A percentile compares a stretch with the other conserved stretches of the same genome.
These are phyloP conservation scores for Puccinia polysora DNA, from an alignment of 1,284 basidiomycete genomes.

Conservation along the genomic window DNA sequence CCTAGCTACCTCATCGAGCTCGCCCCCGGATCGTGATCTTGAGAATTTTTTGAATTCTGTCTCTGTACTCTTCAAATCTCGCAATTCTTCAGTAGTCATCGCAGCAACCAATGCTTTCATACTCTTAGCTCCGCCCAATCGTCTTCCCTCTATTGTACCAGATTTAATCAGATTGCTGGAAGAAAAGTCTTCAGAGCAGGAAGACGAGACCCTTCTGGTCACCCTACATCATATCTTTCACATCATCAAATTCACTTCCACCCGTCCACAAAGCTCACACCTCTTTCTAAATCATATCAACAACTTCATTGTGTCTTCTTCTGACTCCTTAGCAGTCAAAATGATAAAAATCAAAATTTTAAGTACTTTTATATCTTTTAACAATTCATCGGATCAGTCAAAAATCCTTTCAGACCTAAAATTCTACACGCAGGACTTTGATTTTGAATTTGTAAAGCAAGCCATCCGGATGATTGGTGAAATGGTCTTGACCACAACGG, in stretches of 20 bases:
- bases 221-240: conserved; percentile 65
- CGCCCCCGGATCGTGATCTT: conserved; percentile 64
- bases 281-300: conserved; percentile 26
- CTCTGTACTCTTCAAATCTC: conserved; percentile 72
- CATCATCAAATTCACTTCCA: conserved; percentile 60
- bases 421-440: conserved; percentile 29
- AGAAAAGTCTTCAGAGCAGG: conserved; percentile 59
- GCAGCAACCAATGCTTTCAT: conserved; percentile 55
- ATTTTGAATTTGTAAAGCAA: conserved; percentile 35
- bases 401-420: conserved; percentile 29
- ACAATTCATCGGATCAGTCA: neutral
- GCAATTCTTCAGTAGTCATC: conserved; percentile 69
- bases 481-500: conserved; percentile 5
- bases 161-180: conserved; percentile 67
- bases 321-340: conserved; percentile 27
- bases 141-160: conserved; percentile 60
- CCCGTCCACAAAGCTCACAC: conserved; percentile 40
- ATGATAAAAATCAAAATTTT: conserved; percentile 38
- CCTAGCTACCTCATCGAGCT: conserved; percentile 51
- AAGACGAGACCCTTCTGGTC: conserved; percentile 67
- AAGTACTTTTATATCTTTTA: conserved; percentile 22
- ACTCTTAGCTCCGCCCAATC: conserved; percentile 66
- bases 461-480: conserved; percentile 24
- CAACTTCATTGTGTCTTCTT: conserved; percentile 29
- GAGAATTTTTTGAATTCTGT: conserved; percentile 68